A percentile compares a stretch with the other conserved stretches of the same genome.
Evolutionary conservation across 2,329 filamentous ascomycete species (phyloP).

Genomic region (Colletotrichum tropicale): DNA sequence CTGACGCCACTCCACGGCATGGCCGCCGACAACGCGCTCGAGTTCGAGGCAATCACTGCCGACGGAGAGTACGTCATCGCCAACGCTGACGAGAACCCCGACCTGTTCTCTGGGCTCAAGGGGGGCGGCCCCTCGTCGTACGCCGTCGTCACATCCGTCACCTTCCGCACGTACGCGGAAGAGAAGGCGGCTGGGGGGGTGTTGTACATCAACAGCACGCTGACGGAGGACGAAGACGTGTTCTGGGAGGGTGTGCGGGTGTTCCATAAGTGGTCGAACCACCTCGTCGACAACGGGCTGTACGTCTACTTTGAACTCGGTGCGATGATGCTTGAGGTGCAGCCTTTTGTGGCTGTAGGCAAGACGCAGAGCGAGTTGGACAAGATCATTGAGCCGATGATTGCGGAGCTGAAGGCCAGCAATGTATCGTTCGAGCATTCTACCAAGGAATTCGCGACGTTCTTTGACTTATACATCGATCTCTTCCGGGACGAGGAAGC

Average conservation of each 20-base stretch:
- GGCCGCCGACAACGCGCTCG: conserved; percentile 51
- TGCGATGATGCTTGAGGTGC: not conserved
- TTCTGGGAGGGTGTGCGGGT: conserved; percentile 53
- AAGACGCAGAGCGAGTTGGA: not conserved
- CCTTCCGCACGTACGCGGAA: conserved; percentile 55
- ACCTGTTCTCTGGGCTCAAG: conserved; percentile 62
- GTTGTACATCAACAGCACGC: conserved; percentile 38
- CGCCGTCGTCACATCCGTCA: conserved; percentile 56
- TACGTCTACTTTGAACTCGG: conserved; percentile 41
- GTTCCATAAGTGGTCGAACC: conserved; percentile 49
- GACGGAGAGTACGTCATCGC: conserved; percentile 48
- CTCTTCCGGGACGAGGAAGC: conserved; percentile 40
- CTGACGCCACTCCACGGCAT: conserved; percentile 47
- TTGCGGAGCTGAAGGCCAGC: rapidly evolving
- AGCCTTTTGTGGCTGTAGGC: not conserved
- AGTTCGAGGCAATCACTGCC: conserved; percentile 49
- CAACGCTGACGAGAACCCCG: conserved; percentile 45
- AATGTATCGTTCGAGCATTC: not conserved
- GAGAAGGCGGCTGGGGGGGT: conserved; percentile 42
- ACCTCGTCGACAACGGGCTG: conserved; percentile 45
- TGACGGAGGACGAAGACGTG: conserved; percentile 31
- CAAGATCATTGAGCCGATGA: not conserved
- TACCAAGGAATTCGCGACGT: not conserved
- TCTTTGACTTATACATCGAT: conserved; percentile 38
- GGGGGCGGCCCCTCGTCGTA: conserved; percentile 59